Percentiles rank a stretch among this genome's conserved stretches.
phyloP scores from a whole-genome alignment of 352 stramenopile species.

The Pythium rhizo-oryzae region DNA sequence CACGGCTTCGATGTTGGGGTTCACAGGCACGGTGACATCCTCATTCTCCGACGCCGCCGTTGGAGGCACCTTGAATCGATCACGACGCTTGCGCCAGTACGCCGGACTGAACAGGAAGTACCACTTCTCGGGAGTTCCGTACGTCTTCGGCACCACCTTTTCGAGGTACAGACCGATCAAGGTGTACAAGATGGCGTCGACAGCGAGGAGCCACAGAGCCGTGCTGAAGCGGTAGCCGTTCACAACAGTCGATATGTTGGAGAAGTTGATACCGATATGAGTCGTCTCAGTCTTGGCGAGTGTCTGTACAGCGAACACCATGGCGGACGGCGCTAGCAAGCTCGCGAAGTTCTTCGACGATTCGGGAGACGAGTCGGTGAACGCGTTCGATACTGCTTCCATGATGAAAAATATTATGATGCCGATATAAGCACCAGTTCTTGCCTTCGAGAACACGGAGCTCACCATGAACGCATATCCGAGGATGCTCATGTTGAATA shows the following conservation, averaged over 20 bases:
- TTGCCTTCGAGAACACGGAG: slow-evolving; percentile 37
- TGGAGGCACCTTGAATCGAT: too few relatives aligned
- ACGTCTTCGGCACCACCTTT: slow-evolving; percentile 89
- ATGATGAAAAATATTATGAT: slow-evolving; percentile 33
- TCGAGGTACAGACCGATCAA: slow-evolving; percentile 91
- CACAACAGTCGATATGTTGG: slow-evolving; percentile 36
- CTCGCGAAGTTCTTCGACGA: slow-evolving; percentile 38
- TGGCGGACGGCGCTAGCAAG: slow-evolving; percentile 43
- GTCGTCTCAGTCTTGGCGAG: slow-evolving; percentile 41
- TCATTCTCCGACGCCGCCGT: not conserved
- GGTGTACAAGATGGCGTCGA: slow-evolving; percentile 91
- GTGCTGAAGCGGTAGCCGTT: slow-evolving; percentile 65
- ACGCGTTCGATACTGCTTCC: slow-evolving; percentile 33
- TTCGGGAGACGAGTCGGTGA: slow-evolving; percentile 27
- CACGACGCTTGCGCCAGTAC: slow-evolving; percentile 55
- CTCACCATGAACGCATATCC: slow-evolving; percentile 39
- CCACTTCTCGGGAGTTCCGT: slow-evolving; percentile 87
- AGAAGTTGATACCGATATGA: slow-evolving; percentile 47
- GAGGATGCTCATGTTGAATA: slow-evolving; percentile 34
- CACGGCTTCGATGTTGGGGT: slow-evolving; percentile 32
- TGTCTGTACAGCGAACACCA: slow-evolving; percentile 53
- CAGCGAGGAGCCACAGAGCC: slow-evolving; percentile 69
- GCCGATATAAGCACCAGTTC: slow-evolving; percentile 71
- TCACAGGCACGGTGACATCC: slow-evolving; percentile 5
- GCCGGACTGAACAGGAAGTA: slow-evolving; percentile 87